Evolutionary conservation across 768 basidiomycete genomes (phyloP).

Genomic region (Rhodotorula kratochvilovae): DNA sequence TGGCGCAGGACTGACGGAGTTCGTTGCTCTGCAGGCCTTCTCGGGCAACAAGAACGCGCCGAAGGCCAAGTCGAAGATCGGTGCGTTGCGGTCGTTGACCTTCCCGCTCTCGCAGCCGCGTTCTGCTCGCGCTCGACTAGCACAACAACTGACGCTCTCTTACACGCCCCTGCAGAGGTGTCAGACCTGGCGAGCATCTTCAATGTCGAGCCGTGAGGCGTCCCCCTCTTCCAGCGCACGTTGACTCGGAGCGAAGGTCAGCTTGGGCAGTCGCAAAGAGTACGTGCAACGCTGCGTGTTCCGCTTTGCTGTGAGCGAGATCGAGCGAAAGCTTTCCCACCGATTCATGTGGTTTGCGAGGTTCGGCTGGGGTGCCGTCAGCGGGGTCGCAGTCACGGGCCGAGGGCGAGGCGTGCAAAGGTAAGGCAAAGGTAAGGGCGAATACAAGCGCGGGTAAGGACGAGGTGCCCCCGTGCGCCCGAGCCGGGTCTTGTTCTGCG

Average conservation of each 20-base stretch:
- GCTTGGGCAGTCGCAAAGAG: too few species aligned
- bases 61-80: constrained; percentile 26
- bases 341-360: too few species aligned
- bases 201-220: not conserved
- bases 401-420: not conserved
- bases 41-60: constrained; percentile 21
- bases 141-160: not conserved
- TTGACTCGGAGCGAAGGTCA: not conserved
- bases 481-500: not conserved
- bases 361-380: too few species aligned
- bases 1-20: fast-evolving
- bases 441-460: too few species aligned
- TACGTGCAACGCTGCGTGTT: too few species aligned
- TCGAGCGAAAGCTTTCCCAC: too few species aligned
- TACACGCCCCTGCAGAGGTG: constrained; percentile 1
- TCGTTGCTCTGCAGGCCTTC: constrained; percentile 9
- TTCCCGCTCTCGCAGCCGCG: not conserved
- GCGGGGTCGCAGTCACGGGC: too few species aligned
- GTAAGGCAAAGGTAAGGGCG: not conserved
- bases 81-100: too few species aligned
- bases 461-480: too few species aligned
- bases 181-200: constrained; percentile 30
- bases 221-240: not conserved
- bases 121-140: not conserved
- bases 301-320: too few species aligned